Evolutionary conservation across 148 eudicot species (phyloP).

Genomic region (Rhododendron mucronatum): DNA sequence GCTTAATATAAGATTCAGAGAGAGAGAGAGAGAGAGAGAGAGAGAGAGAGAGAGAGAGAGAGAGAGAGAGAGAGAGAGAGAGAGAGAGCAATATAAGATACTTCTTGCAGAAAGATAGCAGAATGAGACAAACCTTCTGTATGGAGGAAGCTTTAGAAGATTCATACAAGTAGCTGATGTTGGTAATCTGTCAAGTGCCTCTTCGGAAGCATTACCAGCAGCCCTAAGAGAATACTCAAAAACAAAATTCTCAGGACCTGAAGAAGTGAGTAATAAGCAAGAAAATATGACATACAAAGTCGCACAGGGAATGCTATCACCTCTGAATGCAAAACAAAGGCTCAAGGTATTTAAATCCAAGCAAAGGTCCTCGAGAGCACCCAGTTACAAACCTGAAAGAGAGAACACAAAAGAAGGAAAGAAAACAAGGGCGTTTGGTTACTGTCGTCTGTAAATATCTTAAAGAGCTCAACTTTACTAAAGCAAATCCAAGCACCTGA

Average conservation of each 20-base stretch:
- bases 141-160: conserved; percentile 95
- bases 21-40: too few relatives aligned
- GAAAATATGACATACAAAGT: neutral
- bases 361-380: conserved; percentile 96
- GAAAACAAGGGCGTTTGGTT: neutral
- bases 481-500: neutral
- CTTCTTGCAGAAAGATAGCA: neutral
- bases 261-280: neutral
- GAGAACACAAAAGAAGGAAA: neutral
- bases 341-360: conserved; percentile 88
- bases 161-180: conserved; percentile 99
- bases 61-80: neutral
- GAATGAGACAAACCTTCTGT: conserved; percentile 61
- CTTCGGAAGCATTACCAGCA: conserved; percentile 83
- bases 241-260: neutral
- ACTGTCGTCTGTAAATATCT: neutral
- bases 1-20: neutral
- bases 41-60: neutral
- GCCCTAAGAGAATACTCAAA: conserved; percentile 43
- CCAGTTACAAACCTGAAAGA: conserved; percentile 84
- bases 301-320: conserved; percentile 23
- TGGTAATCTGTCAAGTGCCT: conserved; percentile 83
- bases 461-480: neutral
- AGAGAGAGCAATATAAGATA: neutral
- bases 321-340: conserved; percentile 94